These are phyloP conservation scores for Herpetomonas samuelpessoai DNA, from an alignment of 208 protist genomes.

Conservation along the genomic window DNA sequence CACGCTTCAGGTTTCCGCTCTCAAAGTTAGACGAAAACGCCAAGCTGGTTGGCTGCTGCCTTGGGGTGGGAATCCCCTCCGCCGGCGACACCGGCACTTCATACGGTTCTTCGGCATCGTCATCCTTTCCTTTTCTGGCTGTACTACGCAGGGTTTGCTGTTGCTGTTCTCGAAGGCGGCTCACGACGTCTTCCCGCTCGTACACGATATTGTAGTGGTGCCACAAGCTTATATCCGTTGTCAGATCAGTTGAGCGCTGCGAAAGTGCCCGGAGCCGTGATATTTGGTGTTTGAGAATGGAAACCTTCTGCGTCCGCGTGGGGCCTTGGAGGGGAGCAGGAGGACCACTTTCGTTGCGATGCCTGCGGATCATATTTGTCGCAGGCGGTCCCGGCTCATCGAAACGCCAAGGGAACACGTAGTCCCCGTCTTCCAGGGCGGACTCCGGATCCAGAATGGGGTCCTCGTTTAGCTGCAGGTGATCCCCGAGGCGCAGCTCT, in stretches of 20 bases:
- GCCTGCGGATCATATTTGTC: conserved; percentile 3
- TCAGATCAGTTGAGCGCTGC: conserved; percentile 28
- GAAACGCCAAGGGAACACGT: conserved; percentile 48
- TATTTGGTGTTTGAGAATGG: conserved; percentile 62
- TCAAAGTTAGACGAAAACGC: conserved; percentile 93
- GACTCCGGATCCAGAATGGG: neutral
- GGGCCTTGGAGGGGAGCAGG: conserved; percentile 25
- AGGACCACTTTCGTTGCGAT: conserved; percentile 17
- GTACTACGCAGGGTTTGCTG: conserved; percentile 22
- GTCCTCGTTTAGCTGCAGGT: neutral
- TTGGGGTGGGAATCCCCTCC: neutral
- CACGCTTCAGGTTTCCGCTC: conserved; percentile 93
- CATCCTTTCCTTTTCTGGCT: conserved; percentile 18
- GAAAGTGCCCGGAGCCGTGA: conserved; percentile 34
- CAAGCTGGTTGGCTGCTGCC: conserved; percentile 25
- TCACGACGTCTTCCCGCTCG: conserved; percentile 11
- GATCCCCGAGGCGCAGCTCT: conserved; percentile 34
- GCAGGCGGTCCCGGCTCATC: conserved; percentile 30
- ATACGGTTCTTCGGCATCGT: neutral
- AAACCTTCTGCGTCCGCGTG: conserved; percentile 28
- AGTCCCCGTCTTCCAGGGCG: neutral
- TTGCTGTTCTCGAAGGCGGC: conserved; percentile 1
- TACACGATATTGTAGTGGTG: conserved; percentile 25
- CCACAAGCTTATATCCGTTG: conserved; percentile 14
- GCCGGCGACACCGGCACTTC: neutral